Evolutionary conservation across 352 stramenopile genomes (phyloP).

Genomic region (Globisporangium yorkense): DNA sequence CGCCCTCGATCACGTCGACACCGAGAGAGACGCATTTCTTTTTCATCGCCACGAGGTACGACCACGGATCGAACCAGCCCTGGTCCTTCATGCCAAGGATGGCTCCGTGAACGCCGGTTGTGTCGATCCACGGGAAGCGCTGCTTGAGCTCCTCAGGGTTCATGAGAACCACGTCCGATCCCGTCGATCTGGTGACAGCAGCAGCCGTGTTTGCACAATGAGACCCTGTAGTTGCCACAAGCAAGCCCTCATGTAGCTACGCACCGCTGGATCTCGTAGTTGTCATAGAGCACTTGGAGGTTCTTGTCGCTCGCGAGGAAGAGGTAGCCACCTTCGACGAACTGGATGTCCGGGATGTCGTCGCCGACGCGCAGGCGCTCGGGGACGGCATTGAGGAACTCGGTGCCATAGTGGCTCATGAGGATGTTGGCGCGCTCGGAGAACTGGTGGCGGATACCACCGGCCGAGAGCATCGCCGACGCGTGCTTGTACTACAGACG

Average conservation of each 20-base stretch:
- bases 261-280: conserved; percentile 51
- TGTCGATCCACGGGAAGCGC: conserved; percentile 76
- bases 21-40: conserved; percentile 61
- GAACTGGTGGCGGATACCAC: conserved; percentile 82
- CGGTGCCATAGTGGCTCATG: conserved; percentile 75
- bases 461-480: conserved; percentile 68
- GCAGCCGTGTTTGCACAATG: too few relatives aligned
- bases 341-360: conserved; percentile 68
- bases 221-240: too few relatives aligned
- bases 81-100: conserved; percentile 66
- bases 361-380: conserved; percentile 47
- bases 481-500: conserved; percentile 72
- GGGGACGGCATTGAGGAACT: conserved; percentile 56
- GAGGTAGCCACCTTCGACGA: conserved; percentile 76
- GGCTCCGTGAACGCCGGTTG: conserved; percentile 46
- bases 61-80: conserved; percentile 85
- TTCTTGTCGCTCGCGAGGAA: conserved; percentile 73
- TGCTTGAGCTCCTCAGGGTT: conserved; percentile 39
- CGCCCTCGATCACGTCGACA: conserved; percentile 66
- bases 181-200: conserved; percentile 11
- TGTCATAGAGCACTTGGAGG: conserved; percentile 40
- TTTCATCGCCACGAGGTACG: conserved; percentile 70
- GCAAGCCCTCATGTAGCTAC: neutral
- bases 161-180: conserved; percentile 51
- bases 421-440: conserved; percentile 68